These are phyloP conservation scores for Exophiala viscosa DNA, from an alignment of 2,329 filamentous ascomycete genomes.

Conservation along the genomic window DNA sequence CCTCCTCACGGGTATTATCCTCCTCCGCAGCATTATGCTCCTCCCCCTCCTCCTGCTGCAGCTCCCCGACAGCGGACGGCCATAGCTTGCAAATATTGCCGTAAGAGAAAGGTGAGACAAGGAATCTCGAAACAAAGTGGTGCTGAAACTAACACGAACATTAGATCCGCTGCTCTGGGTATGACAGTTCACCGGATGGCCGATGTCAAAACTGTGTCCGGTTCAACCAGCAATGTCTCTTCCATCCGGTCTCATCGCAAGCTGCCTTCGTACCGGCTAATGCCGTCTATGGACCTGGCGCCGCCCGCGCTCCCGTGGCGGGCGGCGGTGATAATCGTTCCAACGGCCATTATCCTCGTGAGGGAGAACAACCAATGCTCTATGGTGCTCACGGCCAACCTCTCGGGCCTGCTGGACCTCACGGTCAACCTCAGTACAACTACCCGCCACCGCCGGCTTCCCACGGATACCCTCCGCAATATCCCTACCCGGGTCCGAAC, in stretches of 20 bases:
- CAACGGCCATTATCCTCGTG: conserved; percentile 25
- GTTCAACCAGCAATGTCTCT: conserved; percentile 74
- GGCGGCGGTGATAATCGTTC: conserved; percentile 28
- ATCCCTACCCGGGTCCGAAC: conserved; percentile 17
- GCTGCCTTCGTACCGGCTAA: conserved; percentile 71
- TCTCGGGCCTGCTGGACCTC: conserved; percentile 37
- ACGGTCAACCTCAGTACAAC: conserved; percentile 32
- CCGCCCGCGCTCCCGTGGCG: conserved; percentile 30
- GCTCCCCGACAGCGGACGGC: conserved; percentile 50
- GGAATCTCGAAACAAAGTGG: neutral
- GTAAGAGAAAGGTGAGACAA: conserved; percentile 48
- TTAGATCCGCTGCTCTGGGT: conserved; percentile 72
- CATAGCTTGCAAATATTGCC: conserved; percentile 51
- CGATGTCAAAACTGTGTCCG: conserved; percentile 69
- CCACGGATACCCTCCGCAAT: conserved; percentile 29
- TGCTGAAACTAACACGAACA: conserved; percentile 7
- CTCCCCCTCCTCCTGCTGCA: conserved; percentile 38
- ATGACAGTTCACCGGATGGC: conserved; percentile 67
- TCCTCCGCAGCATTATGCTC: conserved; percentile 38
- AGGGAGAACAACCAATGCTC: conserved; percentile 34
- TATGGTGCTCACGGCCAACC: conserved; percentile 51
- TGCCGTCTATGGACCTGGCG: conserved; percentile 56
- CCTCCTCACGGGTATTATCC: conserved; percentile 35
- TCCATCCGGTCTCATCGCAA: conserved; percentile 70
- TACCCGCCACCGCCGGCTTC: conserved; percentile 42